Conservation (phyloP, 495 filamentous ascomycete species). For the Apodospora peruviana region DNA sequence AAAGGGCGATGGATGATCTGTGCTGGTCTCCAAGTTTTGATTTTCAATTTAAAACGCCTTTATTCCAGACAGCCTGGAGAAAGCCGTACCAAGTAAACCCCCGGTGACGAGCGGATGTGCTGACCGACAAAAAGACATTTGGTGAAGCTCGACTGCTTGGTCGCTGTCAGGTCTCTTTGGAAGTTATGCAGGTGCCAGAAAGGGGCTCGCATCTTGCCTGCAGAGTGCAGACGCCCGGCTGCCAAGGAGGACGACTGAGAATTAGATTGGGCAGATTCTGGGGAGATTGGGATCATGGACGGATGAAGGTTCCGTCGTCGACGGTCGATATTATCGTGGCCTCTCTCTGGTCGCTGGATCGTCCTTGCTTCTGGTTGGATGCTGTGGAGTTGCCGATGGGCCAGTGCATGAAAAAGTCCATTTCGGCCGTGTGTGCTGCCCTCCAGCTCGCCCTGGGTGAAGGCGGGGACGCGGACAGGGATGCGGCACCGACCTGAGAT, state of each 20-base stretch:
- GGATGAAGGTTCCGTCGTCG: background rate
- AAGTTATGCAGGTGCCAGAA: background rate
- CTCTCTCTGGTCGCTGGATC: background rate
- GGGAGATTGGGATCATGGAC: slow-evolving; percentile 1
- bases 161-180: background rate
- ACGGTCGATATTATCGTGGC: background rate
- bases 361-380: slow-evolving; percentile 3
- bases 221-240: too few species aligned
- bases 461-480: slow-evolving; percentile 8
- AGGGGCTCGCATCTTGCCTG: background rate
- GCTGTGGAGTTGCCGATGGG: slow-evolving; percentile 18
- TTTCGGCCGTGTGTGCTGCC: slow-evolving; percentile 4
- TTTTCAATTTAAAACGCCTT: too few species aligned
- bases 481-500: slow-evolving; percentile 10
- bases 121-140: background rate
- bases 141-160: background rate
- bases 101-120: background rate
- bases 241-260: background rate
- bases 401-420: slow-evolving; percentile 15
- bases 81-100: background rate
- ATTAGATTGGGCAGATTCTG: background rate
- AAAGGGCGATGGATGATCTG: background rate
- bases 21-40: background rate
- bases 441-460: background rate
- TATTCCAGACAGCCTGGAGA: background rate